Percentiles rank a stretch among this genome's conserved stretches.
Conservation (phyloP, 768 basidiomycete species). For the Panellus pusillus region DNA sequence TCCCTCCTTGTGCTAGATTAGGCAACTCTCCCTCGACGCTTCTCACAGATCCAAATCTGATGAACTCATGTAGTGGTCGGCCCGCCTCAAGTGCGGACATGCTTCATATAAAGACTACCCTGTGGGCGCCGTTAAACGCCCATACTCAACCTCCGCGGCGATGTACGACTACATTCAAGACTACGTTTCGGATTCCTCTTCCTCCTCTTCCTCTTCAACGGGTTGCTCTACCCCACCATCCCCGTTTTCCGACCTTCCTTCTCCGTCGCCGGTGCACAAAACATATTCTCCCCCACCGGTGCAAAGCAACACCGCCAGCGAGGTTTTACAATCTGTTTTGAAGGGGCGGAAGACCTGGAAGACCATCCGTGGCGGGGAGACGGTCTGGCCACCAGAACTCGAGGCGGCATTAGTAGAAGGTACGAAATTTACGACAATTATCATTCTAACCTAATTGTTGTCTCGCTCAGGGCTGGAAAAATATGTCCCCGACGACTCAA, state of each 20-base stretch:
- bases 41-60: too few relatives aligned
- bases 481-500: slow-evolving; percentile 49
- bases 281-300: slow-evolving; percentile 20
- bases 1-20: too few relatives aligned
- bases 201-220: slow-evolving; percentile 8
- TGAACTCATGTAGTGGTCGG: too few relatives aligned
- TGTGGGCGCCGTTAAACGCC: neutral
- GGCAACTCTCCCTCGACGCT: too few relatives aligned
- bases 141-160: neutral
- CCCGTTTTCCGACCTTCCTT: slow-evolving; percentile 8
- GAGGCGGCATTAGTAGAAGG: slow-evolving; percentile 79
- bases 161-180: slow-evolving; percentile 9
- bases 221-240: slow-evolving; percentile 10
- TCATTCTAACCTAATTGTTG: neutral
- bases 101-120: neutral
- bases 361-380: slow-evolving; percentile 66
- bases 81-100: too few relatives aligned
- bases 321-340: slow-evolving; percentile 66
- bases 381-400: slow-evolving; percentile 78
- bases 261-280: neutral
- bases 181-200: slow-evolving; percentile 4
- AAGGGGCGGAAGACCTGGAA: slow-evolving; percentile 75
- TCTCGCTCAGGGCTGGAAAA: slow-evolving; percentile 41
- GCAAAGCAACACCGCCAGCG: slow-evolving; percentile 40
- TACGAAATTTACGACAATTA: slow-evolving; percentile 21